phyloP scores from a whole-genome alignment of 768 basidiomycete species.

The Termitomyces heimii region DNA sequence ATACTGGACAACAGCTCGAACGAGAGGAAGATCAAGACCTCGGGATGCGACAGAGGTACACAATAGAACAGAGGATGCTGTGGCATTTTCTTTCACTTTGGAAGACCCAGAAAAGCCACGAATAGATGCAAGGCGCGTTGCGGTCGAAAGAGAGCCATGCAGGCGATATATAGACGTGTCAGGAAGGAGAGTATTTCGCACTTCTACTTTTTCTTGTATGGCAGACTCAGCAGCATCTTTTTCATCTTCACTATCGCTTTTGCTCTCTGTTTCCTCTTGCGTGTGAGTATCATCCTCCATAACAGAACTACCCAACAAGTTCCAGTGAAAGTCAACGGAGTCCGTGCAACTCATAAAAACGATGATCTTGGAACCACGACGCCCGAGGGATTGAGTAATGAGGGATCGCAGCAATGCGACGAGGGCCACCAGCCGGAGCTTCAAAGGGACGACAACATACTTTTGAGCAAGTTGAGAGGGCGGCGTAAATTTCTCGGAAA shows the following conservation, averaged over 20 bases:
- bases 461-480: slow-evolving; percentile 92
- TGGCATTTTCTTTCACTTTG: slow-evolving; percentile 19
- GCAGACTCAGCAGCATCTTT: slow-evolving; percentile 14
- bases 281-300: slow-evolving; percentile 46
- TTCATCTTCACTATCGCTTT: slow-evolving; percentile 23
- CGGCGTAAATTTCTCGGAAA: slow-evolving; percentile 72
- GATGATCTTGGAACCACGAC: slow-evolving; percentile 67
- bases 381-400: slow-evolving; percentile 53
- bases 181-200: slow-evolving; percentile 73
- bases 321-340: slow-evolving; percentile 97
- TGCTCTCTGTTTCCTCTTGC: slow-evolving; percentile 14
- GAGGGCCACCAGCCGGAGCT: slow-evolving; percentile 89
- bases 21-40: slow-evolving; percentile 92
- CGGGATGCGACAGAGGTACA: slow-evolving; percentile 99
- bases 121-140: slow-evolving; percentile 77
- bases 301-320: slow-evolving; percentile 61
- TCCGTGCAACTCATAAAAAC: slow-evolving; percentile 97
- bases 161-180: slow-evolving; percentile 79
- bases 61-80: slow-evolving; percentile 62
- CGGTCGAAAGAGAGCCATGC: slow-evolving; percentile 86
- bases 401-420: slow-evolving; percentile 80
- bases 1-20: slow-evolving; percentile 91
- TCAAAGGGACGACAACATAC: slow-evolving; percentile 85
- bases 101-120: slow-evolving; percentile 63
- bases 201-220: slow-evolving; percentile 42